Conservation (phyloP, 495 filamentous ascomycete genomes). For the Cercophora newfieldiana region DNA sequence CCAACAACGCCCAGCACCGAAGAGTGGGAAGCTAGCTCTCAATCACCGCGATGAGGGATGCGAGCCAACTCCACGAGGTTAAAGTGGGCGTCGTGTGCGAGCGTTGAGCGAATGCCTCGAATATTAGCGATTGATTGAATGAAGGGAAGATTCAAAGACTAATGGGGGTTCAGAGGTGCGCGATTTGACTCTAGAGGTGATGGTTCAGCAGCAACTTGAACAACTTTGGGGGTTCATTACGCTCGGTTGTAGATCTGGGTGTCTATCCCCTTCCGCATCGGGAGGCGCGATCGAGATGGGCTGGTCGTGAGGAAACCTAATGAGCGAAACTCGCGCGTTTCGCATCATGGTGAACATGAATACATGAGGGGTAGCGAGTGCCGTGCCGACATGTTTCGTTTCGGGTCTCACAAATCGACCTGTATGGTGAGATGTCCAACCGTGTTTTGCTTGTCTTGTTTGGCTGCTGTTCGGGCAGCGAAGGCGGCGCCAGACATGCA, state of each 20-base stretch:
- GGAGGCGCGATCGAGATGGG: neutral
- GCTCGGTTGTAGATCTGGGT: neutral
- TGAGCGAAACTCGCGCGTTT: neutral
- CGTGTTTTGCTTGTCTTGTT: neutral
- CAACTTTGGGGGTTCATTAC: neutral
- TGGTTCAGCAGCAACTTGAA: too few species aligned
- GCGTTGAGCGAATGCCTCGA: slow-evolving; percentile 57
- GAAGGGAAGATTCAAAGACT: slow-evolving; percentile 7
- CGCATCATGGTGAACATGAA: neutral
- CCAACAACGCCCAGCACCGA: slow-evolving; percentile 58
- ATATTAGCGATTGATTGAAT: slow-evolving; percentile 28
- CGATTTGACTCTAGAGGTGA: neutral
- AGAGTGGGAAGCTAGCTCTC: slow-evolving; percentile 45
- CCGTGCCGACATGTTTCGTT: neutral
- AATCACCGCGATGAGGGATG: slow-evolving; percentile 1
- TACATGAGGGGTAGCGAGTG: neutral
- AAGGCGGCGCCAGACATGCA: neutral
- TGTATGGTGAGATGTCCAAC: neutral
- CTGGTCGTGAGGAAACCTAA: neutral
- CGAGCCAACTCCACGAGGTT: slow-evolving; percentile 56
- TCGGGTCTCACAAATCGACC: neutral
- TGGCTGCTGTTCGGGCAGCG: neutral
- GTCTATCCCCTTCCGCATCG: slow-evolving; percentile 5
- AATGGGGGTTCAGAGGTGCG: neutral
- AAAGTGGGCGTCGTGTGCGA: slow-evolving; percentile 59